Base-by-base conservation (phyloP, 2,329 filamentous ascomycete species). In the Chaetomiaceae sp. region DNA sequence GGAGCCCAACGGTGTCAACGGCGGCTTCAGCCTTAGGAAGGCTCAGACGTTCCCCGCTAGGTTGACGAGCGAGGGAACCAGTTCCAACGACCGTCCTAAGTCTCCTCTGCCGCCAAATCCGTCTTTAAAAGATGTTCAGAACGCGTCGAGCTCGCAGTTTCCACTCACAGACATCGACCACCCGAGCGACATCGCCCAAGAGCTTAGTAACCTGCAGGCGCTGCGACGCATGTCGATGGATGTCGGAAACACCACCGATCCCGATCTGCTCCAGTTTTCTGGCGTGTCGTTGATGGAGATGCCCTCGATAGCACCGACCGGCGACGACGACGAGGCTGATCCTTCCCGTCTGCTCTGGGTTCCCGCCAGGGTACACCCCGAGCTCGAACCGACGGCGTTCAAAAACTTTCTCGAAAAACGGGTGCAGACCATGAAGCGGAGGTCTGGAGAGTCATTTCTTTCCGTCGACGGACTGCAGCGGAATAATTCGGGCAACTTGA, bases 211-310 rank as follows among this genome's bases (percentile, higher is more conserved):
- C 66, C 73, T 96, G 56, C 91, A 95, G 69, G 91, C 91, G 2
- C 81, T 96, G 58, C 83, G 91, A 62, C 83, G 91, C 60, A 89
- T 96, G 84, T 96, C 91, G 19, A 96, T 96, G 91, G 91, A 95
- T 68, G 89, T 95, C 62, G 83, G 73, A 73, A 95, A 82, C 59
- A 81, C 75, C 40, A 81, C 78, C 56, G 84, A 88, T 61, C 84
- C 89, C 0, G 89, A 95, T 68, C 76, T 95, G 60, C 84, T 89
- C 14, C 86, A 86, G 2, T 89, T 88, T 65, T 80, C 81, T 51
- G 77, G 77, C 47, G 76, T 83, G 66, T 80, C 80, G 5, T 72
- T 84, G 36, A 81, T 88, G 65, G 82, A 86, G 38, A 85, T 89
- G 72, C 85, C 88, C 3, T 79, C 86, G 17, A 80, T 86, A 58